Evolutionary conservation across 1,284 basidiomycete genomes (phyloP).

Genomic region (Ceratobasidium sp.): DNA sequence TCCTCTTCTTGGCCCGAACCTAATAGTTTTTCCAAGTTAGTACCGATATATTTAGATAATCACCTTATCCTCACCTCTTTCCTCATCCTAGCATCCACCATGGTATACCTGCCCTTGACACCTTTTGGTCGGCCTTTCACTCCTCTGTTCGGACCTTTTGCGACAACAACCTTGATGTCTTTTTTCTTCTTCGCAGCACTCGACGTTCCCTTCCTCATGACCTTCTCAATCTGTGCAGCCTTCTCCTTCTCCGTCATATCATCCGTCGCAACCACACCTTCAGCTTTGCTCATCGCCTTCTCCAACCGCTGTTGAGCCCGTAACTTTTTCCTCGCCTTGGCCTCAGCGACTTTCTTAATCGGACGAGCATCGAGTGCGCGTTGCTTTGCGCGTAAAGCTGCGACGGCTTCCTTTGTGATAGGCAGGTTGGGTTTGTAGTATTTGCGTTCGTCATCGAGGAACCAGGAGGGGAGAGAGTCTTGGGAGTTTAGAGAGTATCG

Average conservation of each 20-base stretch:
- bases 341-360: constrained; percentile 99
- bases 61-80: constrained; percentile 70
- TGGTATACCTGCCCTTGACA: constrained; percentile 91
- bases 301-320: constrained; percentile 87
- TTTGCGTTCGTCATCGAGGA: constrained; percentile 95
- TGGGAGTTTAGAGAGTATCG: constrained; percentile 92
- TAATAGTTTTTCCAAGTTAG: constrained; percentile 49
- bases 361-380: constrained; percentile 95
- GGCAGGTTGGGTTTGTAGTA: constrained; percentile 96
- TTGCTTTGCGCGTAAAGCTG: constrained; percentile 87
- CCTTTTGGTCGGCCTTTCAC: constrained; percentile 93
- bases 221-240: constrained; percentile 90
- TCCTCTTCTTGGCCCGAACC: constrained; percentile 76
- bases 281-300: constrained; percentile 96
- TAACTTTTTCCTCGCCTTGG: constrained; percentile 96
- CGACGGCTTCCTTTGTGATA: constrained; percentile 95
- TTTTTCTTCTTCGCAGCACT: constrained; percentile 74
- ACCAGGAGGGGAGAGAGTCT: constrained; percentile 94
- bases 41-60: background rate
- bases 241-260: constrained; percentile 96
- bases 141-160: constrained; percentile 89
- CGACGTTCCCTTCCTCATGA: constrained; percentile 81
- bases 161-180: constrained; percentile 90
- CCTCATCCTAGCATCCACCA: constrained; percentile 89
- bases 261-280: constrained; percentile 88